Evolutionary conservation across 192 early-diverging fungal genomes (phyloP).

Genomic region (Linnemannia schmuckeri): DNA sequence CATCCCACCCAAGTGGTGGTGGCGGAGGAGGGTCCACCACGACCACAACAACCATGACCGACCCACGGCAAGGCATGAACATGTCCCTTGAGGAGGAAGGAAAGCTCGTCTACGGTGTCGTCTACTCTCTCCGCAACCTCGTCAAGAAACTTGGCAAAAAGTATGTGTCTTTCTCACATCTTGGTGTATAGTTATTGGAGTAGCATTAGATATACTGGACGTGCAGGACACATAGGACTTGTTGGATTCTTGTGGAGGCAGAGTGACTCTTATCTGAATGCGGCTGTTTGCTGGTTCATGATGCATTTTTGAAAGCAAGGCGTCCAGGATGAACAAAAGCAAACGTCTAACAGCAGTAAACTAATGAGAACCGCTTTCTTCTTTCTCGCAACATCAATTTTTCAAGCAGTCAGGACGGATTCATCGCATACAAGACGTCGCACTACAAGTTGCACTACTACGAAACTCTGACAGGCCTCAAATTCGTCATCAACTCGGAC

Average conservation of each 20-base stretch:
- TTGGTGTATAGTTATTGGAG: neutral
- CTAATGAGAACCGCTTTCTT: neutral
- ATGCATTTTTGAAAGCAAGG: no score
- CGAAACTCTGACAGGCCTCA: constrained; percentile 88
- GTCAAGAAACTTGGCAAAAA: constrained; percentile 82
- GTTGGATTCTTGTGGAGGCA: neutral
- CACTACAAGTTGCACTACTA: constrained; percentile 93
- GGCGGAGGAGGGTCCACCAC: constrained; percentile 51
- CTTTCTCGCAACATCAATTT: neutral
- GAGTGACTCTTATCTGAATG: neutral
- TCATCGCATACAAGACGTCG: constrained; percentile 82
- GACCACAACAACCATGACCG: constrained; percentile 56
- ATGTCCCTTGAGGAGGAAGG: constrained; percentile 86
- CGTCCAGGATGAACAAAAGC: neutral
- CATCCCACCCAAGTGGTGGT: constrained; percentile 42
- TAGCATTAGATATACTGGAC: neutral
- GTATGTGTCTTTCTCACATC: constrained; percentile 10
- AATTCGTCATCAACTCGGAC: constrained; percentile 91
- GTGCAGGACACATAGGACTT: neutral
- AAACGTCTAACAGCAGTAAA: neutral
- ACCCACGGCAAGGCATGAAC: constrained; percentile 63
- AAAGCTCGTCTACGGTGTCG: constrained; percentile 97
- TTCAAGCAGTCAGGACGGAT: constrained; percentile 68
- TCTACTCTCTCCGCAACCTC: constrained; percentile 90
- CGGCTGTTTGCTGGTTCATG: no score